phyloP scores from a whole-genome alignment of 2,329 filamentous ascomycete species.

The Coniochaeta prunicola region DNA sequence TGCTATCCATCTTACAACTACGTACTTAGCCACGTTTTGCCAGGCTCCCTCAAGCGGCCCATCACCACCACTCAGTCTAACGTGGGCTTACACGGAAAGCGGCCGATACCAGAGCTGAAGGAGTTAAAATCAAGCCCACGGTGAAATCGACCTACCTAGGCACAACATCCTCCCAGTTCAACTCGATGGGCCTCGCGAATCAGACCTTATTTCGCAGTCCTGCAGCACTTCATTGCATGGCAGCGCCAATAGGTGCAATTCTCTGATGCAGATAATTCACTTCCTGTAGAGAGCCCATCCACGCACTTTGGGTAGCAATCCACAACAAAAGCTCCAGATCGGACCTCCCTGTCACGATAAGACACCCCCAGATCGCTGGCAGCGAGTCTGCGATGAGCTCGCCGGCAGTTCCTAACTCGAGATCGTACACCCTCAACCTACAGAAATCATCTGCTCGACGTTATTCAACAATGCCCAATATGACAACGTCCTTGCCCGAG shows the following conservation, averaged over 20 bases:
- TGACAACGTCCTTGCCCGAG: constrained; percentile 5
- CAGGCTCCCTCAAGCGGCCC: neutral
- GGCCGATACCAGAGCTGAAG: neutral
- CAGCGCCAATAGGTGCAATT: neutral
- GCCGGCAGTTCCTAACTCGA: neutral
- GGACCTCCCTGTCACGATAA: neutral
- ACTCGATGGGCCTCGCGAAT: neutral
- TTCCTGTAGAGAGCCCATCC: neutral
- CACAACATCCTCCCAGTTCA: neutral
- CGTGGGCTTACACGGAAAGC: constrained; percentile 4
- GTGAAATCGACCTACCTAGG: neutral
- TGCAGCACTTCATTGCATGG: neutral
- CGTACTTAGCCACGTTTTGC: neutral
- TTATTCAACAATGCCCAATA: neutral
- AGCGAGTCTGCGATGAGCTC: neutral
- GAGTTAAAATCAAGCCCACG: neutral
- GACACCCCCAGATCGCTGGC: neutral
- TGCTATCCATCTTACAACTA: neutral
- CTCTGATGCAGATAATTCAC: neutral
- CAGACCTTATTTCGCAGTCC: neutral
- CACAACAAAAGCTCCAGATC: neutral
- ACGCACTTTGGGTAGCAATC: neutral
- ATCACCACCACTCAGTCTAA: neutral
- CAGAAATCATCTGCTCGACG: neutral
- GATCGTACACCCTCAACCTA: neutral